Base-by-base conservation (phyloP, 805 yeast species). In the Zygotorulaspora florentina region DNA sequence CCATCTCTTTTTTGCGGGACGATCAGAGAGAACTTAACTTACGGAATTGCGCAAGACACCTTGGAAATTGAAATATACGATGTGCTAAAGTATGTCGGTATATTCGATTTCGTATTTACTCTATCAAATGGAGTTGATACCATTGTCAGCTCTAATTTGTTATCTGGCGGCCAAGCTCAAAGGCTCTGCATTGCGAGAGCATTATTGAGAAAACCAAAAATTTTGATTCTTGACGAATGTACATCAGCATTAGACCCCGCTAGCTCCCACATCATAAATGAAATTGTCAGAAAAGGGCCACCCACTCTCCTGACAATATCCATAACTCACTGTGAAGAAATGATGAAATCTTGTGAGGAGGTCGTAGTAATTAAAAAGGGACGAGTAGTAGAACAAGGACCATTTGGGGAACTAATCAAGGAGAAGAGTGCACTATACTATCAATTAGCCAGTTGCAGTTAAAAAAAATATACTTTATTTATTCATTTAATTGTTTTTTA, bases 151-250 rank as follows among this genome's bases (percentile, higher is more conserved):
- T 61, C 67, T 0, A 57, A 66, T 0, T 54, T 78, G 35, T 64
- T 91, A 1, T 89, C 97, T 1, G 95, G 96, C 23, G 99, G 99
- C 2, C 98, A 93, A 62, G 72, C 84, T 8, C 98, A 93, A 61
- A 68, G 97, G 45, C 61, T 93, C 1, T 82, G 93, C 0, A 79
- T 93, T 42, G 96, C 91, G 0, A 73, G 98, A 41, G 93, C 96
- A 0, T 51, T 93, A 3, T 47, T 90, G 3, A 67, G 90, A 30
- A 69, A 73, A 16, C 93, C 97, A 0, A 65, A 79, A 34, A 67
- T 89, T 3, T 58, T 80, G 42, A 67, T 81, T 15, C 64, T 93
- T 40, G 99, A 93, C 65, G 99, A 93, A 61, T 83, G 90, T 55
- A 89, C 98, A 0, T 82, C 97, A 0, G 85, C 96, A 0, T 69